Evolutionary conservation across 1,284 basidiomycete genomes (phyloP), one percentile per base, ranked within the genome.

Genomic region (Kwoniella shivajii): DNA sequence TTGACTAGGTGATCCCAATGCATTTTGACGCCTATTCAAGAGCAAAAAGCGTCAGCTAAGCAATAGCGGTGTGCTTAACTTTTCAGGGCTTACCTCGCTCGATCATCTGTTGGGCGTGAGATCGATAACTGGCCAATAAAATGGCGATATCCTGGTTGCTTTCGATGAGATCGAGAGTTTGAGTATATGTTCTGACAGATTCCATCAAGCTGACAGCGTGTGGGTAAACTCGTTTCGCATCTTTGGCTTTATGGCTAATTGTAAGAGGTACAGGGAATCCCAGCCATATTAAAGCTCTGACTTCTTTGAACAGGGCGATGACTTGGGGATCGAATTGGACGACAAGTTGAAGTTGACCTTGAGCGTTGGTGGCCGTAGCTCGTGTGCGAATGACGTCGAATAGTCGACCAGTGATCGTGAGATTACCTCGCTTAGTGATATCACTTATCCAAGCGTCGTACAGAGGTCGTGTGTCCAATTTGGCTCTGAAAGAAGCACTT

Each of bases 141-240:
- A 91, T 90, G 69, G 93, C 89, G 67, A 98, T 92, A 3, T 88
- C 90, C 66, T 88, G 88, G 72, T 95, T 92, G 43, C 84, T 83
- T 71, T 94, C 88, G 64, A 98, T 87, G 66, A 96, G 80, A 67
- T 91, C 90, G 71, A 94, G 80, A 0, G 92, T 96, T 81, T 98
- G 95, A 16, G 90, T 90, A 78, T 98, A 97, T 22, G 92, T 98
- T 69, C 94, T 82, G 13, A 98, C 92, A 0, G 93, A 95, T 81
- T 99, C 94, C 93, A 98, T 97, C 75, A 99, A 80, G 72, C 91
- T 94, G 59, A 98, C 95, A 2, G 96, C 96, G 80, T 97, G 92
- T 0, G 95, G 94, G 74, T 99, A 98, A 45, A 99, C 92, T 65
- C 93, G 83, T 81, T 97, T 98, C 61, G 94, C 94, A 68, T 99